phyloP scores from a whole-genome alignment of 805 yeast genomes.

The Ogataea siamensis region DNA sequence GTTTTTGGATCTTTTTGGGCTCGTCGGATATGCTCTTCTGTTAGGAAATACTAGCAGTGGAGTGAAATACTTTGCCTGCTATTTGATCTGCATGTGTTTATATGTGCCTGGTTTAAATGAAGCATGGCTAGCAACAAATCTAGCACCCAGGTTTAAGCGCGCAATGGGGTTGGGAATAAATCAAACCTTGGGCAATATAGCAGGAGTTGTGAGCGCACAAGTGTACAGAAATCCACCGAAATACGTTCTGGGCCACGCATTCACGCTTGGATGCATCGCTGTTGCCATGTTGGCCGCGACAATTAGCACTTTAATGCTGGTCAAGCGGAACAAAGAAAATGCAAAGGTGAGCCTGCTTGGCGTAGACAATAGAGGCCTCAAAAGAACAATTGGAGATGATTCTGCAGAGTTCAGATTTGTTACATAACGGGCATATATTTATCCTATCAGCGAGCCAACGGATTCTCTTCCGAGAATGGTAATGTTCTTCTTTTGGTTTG shows the following conservation, averaged over 20 bases:
- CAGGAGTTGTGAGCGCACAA: constrained; percentile 46
- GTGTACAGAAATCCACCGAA: constrained; percentile 39
- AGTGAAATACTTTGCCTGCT: constrained; percentile 28
- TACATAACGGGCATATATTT: constrained; percentile 2
- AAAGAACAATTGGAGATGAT: constrained; percentile 14
- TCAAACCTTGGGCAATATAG: constrained; percentile 43
- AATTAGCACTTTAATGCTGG: constrained; percentile 2
- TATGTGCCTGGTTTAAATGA: constrained; percentile 39
- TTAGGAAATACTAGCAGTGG: constrained; percentile 28
- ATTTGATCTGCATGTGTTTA: constrained; percentile 36
- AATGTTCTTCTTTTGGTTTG: not conserved
- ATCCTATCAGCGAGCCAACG: not conserved
- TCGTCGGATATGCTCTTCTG: constrained; percentile 33
- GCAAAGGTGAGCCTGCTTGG: constrained; percentile 9
- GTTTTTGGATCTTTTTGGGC: constrained; percentile 26
- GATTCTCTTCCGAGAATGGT: not conserved
- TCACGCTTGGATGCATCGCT: constrained; percentile 36
- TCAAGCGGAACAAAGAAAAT: constrained; percentile 11
- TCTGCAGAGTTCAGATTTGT: constrained; percentile 12
- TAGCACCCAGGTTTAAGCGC: constrained; percentile 42
- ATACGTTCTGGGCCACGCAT: constrained; percentile 39
- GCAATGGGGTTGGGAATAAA: constrained; percentile 42
- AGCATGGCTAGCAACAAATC: constrained; percentile 44
- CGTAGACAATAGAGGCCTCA: constrained; percentile 9
- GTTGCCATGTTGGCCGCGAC: constrained; percentile 14